Evolutionary conservation across 2,329 filamentous ascomycete genomes (phyloP).

Genomic region (Rutstroemia sp.): DNA sequence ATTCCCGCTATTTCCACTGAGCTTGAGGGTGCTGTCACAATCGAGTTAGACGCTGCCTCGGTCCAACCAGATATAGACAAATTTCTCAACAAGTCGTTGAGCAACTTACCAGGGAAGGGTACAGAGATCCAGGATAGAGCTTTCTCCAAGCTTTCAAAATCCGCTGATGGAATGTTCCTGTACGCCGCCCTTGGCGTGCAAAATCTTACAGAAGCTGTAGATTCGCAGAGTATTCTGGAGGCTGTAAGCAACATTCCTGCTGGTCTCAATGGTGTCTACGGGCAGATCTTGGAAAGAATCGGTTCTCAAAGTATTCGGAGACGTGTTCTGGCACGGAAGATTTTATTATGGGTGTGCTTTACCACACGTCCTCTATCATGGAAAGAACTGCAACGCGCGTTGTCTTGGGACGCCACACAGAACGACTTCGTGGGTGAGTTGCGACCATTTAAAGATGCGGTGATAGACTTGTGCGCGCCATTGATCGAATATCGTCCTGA

Average conservation of each 20-base stretch:
- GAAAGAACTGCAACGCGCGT: constrained; percentile 4
- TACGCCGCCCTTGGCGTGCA: constrained; percentile 1
- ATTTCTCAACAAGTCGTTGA: neutral
- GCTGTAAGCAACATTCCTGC: constrained; percentile 1
- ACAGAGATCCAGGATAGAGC: neutral
- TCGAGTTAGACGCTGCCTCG: neutral
- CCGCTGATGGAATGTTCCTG: constrained; percentile 4
- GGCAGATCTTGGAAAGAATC: constrained; percentile 2
- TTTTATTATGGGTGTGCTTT: constrained; percentile 2
- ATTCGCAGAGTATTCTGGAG: neutral
- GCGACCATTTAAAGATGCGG: constrained; percentile 4
- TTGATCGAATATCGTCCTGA: constrained; percentile 5
- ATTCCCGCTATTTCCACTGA: neutral
- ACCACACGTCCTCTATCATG: constrained; percentile 1
- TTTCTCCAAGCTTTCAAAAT: neutral
- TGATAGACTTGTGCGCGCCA: neutral
- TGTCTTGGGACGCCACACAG: neutral
- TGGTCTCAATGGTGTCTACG: constrained; percentile 2
- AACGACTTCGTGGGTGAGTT: neutral
- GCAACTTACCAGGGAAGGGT: neutral
- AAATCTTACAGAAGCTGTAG: constrained; percentile 2
- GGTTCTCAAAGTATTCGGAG: constrained; percentile 3
- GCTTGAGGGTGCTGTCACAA: neutral
- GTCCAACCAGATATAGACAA: constrained; percentile 5
- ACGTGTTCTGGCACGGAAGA: neutral